Evolutionary conservation across 179 eudicot genomes (phyloP).

Genomic region (Kewa caespitosa): DNA sequence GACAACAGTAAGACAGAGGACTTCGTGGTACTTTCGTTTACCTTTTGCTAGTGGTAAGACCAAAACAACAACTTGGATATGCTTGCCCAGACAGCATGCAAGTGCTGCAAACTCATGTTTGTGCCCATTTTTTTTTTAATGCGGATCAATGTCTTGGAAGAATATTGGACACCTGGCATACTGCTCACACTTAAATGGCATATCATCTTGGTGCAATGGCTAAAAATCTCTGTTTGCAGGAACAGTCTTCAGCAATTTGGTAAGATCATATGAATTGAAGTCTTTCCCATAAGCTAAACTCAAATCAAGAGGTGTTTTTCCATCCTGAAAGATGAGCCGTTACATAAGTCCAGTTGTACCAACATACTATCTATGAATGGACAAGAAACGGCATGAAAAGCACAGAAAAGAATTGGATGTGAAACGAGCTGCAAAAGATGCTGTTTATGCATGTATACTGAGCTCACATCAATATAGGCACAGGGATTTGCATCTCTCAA

Average conservation of each 20-base stretch:
- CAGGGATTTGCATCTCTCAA: background rate
- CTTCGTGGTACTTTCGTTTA: background rate
- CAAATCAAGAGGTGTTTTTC: conserved; percentile 74
- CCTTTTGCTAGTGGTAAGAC: background rate
- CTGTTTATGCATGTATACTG: too few species aligned
- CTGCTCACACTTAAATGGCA: background rate
- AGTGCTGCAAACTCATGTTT: background rate
- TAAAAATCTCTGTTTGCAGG: conserved; percentile 43
- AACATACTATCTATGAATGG: background rate
- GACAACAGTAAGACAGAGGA: background rate
- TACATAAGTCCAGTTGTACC: conserved; percentile 8
- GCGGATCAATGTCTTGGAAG: background rate
- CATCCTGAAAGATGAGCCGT: conserved; percentile 51
- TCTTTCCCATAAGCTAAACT: conserved; percentile 89
- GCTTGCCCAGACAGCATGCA: background rate
- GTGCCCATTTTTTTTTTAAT: too few species aligned
- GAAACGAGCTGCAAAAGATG: background rate
- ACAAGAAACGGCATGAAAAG: background rate
- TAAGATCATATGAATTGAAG: conserved; percentile 81
- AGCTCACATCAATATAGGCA: background rate
- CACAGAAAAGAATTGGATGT: background rate
- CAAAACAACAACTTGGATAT: background rate
- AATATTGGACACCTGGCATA: conserved; percentile 7
- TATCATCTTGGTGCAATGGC: conserved; percentile 15
- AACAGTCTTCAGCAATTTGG: conserved; percentile 76